Base-by-base conservation (phyloP, 1,139 yeast genomes). In the Arxiozyma telluris region DNA sequence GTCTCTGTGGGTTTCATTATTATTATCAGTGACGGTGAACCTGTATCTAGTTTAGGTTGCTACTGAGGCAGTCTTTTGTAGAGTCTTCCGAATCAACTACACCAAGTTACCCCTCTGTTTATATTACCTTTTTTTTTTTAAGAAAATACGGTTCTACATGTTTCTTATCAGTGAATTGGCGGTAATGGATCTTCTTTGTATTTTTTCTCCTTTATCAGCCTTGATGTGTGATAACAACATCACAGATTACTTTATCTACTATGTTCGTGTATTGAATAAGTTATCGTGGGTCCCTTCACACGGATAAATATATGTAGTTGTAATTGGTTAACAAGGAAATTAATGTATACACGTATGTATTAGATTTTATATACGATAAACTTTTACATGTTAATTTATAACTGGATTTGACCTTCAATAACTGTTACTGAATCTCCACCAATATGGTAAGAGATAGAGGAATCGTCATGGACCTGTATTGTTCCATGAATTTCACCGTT, bases 391-490 rank as follows among this genome's bases (percentile, higher is more conserved):
- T 27, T 8, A 9, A 7, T 8, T 30, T 45, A 45, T 20, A 45
- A 30, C 7, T 27, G 23, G 18, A 45, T 45, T 30, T 45, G 47
- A 27, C 77, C 77, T 39, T 67, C 61, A 11, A 75, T 57, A 41
- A 70, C 63, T 20, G 75, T 70, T 0, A 68, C 50, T 3, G 75
- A 72, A 41, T 66, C 53, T 8, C 79, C 78, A 43, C 70, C 69
- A 39, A 69, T 65, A 39, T 57, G 60, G 50, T 64, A 62, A 34
- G 59, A 53, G 4, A 52, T 54, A 1, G 50, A 54, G 4, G 56
- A 61, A 8, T 52, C 57, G 27, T 58, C 58, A 4, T 57, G 57
- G 12, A 65, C 55, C 0, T 51, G 53, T 15, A 71, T 59, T 1
- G 46, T 50, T 3, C 70, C 71, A 8, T 43, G 50, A 21, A 73